Evolutionary conservation across 768 basidiomycete species (phyloP).

Genomic region (Panaeolus cyanescens): DNA sequence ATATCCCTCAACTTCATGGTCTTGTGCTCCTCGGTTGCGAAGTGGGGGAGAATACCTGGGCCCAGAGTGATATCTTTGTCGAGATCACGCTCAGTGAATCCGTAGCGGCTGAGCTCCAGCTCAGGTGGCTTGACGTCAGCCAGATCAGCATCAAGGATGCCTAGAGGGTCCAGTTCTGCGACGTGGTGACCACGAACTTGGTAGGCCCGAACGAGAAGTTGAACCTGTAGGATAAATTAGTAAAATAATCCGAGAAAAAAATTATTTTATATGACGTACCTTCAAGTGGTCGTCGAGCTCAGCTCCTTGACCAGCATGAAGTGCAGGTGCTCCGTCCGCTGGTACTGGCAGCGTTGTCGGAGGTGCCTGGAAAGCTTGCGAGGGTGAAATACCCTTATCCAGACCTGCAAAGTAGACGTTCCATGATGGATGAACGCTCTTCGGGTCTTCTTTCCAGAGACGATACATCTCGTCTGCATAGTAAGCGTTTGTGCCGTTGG

Average conservation of each 20-base stretch:
- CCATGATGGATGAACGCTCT: slow-evolving; percentile 94
- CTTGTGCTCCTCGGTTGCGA: slow-evolving; percentile 82
- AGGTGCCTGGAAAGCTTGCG: slow-evolving; percentile 84
- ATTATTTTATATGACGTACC: slow-evolving; percentile 50
- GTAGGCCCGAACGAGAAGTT: slow-evolving; percentile 97
- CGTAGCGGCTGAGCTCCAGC: slow-evolving; percentile 91
- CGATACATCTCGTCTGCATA: slow-evolving; percentile 98
- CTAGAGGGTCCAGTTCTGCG: slow-evolving; percentile 94
- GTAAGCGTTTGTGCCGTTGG: slow-evolving; percentile 93
- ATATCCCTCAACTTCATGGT: slow-evolving; percentile 92
- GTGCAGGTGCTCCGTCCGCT: slow-evolving; percentile 77
- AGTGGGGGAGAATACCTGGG: slow-evolving; percentile 95
- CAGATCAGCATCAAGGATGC: slow-evolving; percentile 89
- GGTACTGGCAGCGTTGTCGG: slow-evolving; percentile 71
- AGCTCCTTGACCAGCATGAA: slow-evolving; percentile 67
- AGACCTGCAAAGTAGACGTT: slow-evolving; percentile 91
- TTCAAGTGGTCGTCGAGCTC: slow-evolving; percentile 95
- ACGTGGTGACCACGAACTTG: slow-evolving; percentile 98
- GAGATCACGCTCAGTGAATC: slow-evolving; percentile 92
- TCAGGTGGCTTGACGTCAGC: slow-evolving; percentile 80
- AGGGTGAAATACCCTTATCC: slow-evolving; percentile 80
- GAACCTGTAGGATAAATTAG: slow-evolving; percentile 59
- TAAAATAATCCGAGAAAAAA: slow-evolving; percentile 6
- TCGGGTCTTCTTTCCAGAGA: slow-evolving; percentile 87
- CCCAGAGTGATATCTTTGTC: slow-evolving; percentile 94